Conservation (phyloP, 768 basidiomycete genomes). For the Terana coerulea region DNA sequence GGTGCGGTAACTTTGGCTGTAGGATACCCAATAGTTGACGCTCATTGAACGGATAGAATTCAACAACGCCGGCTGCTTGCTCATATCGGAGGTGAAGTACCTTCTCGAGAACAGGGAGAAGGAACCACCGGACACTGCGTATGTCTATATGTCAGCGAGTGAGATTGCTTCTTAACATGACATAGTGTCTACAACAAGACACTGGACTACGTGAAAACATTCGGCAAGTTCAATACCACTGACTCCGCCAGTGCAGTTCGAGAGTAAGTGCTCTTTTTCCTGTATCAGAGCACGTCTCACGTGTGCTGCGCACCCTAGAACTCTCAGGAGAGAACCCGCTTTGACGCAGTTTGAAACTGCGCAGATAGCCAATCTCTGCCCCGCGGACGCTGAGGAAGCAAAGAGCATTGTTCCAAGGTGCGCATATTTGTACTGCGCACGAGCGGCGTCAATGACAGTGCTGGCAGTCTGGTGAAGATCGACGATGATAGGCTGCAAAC, state of each 20-base stretch:
- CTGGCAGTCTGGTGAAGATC: constrained; percentile 70
- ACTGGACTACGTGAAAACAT: constrained; percentile 86
- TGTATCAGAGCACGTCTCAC: background rate
- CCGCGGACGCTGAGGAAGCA: constrained; percentile 84
- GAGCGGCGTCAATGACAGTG: background rate
- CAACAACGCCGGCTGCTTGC: constrained; percentile 85
- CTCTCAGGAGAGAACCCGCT: constrained; percentile 71
- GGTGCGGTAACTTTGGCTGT: constrained; percentile 35
- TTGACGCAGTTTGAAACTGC: constrained; percentile 90
- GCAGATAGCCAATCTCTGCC: constrained; percentile 89
- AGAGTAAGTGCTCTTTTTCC: constrained; percentile 53
- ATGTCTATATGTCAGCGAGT: constrained; percentile 24
- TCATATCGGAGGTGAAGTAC: constrained; percentile 92
- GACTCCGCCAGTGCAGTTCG: constrained; percentile 84
- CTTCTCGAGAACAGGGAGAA: constrained; percentile 84
- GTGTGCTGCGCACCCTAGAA: constrained; percentile 37
- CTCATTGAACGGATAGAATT: constrained; percentile 52
- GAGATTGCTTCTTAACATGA: background rate
- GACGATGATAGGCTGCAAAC: constrained; percentile 85
- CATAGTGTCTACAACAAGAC: constrained; percentile 92
- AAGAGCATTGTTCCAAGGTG: constrained; percentile 90
- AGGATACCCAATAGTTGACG: background rate
- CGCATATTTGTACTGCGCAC: constrained; percentile 5
- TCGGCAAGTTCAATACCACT: constrained; percentile 85
- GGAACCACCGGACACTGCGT: constrained; percentile 86